Evolutionary conservation across 176 grass and related monocot species (phyloP).

Genomic region (Bromus sterilis): DNA sequence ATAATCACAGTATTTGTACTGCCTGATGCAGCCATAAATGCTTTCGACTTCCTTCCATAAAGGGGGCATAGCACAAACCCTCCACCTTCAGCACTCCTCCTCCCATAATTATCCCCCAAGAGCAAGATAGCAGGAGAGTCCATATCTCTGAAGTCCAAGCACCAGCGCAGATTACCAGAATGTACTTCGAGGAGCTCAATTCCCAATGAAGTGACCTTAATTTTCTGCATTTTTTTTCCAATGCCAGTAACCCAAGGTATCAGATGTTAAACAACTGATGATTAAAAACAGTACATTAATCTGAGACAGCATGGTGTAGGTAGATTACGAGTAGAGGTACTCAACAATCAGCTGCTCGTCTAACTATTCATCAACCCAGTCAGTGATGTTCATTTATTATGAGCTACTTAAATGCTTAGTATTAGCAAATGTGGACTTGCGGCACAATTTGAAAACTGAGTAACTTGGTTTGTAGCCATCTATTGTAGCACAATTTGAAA

Average conservation of each 20-base stretch:
- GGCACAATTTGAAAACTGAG: not conserved
- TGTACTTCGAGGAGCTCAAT: conserved; percentile 74
- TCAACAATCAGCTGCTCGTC: not conserved
- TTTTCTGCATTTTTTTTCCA: conserved; percentile 52
- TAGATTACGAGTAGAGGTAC: conserved; percentile 1
- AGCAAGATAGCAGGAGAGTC: conserved; percentile 71
- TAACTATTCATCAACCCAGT: not conserved
- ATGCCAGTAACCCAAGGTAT: conserved; percentile 12
- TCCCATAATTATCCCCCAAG: conserved; percentile 71
- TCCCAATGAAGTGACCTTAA: conserved; percentile 84
- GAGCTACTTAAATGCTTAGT: not conserved
- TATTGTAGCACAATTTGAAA: not conserved
- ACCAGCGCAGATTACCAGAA: conserved; percentile 77
- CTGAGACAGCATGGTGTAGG: not conserved
- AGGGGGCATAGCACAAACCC: conserved; percentile 93
- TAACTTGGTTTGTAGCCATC: not conserved
- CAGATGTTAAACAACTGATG: not conserved
- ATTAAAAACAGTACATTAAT: conserved; percentile 14
- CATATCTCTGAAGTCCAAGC: conserved; percentile 99
- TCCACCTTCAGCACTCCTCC: conserved; percentile 65
- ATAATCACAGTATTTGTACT: conserved; percentile 73
- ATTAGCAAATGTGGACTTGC: not conserved
- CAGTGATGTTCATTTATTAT: not conserved
- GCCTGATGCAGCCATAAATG: conserved; percentile 84
- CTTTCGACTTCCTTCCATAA: conserved; percentile 93